Conservation (phyloP, 1,284 basidiomycete species). For the Cerrena zonata region DNA sequence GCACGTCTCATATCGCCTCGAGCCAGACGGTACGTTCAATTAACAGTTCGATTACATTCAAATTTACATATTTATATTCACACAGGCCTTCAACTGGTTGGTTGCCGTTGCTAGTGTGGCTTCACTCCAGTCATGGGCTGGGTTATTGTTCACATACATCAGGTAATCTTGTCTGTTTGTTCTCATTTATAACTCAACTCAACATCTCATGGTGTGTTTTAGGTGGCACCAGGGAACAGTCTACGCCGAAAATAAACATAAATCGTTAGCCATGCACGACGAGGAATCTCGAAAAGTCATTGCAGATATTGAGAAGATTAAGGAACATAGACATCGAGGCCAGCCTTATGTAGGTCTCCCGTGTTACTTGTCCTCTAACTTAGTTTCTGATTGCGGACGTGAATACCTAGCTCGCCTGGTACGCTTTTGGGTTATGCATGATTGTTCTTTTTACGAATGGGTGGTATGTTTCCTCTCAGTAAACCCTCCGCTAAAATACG, state of each 20-base stretch:
- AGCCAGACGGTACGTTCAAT: neutral
- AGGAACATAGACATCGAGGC: conserved; percentile 19
- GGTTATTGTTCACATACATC: conserved; percentile 28
- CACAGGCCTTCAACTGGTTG: conserved; percentile 24
- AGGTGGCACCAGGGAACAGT: conserved; percentile 24
- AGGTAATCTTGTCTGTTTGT: conserved; percentile 12
- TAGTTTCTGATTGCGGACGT: neutral
- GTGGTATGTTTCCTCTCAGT: conserved; percentile 18
- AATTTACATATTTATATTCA: neutral
- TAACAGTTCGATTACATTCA: neutral
- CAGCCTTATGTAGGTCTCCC: conserved; percentile 22
- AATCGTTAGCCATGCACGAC: conserved; percentile 2
- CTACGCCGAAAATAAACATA: conserved; percentile 20
- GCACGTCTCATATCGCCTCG: conserved; percentile 5
- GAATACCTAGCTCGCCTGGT: conserved; percentile 17
- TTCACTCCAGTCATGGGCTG: conserved; percentile 26
- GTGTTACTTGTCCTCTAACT: neutral
- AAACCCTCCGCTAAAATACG: neutral
- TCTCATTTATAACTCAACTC: neutral
- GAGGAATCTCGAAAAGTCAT: conserved; percentile 5
- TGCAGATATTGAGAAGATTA: conserved; percentile 19
- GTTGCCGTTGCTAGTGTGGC: conserved; percentile 24
- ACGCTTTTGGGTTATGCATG: conserved; percentile 23
- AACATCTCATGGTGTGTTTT: too few species aligned
- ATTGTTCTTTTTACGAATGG: conserved; percentile 26